A percentile compares a stretch with the other conserved stretches of the same genome.
Conservation (phyloP, 805 yeast species). For the Dipodascus albidus region DNA sequence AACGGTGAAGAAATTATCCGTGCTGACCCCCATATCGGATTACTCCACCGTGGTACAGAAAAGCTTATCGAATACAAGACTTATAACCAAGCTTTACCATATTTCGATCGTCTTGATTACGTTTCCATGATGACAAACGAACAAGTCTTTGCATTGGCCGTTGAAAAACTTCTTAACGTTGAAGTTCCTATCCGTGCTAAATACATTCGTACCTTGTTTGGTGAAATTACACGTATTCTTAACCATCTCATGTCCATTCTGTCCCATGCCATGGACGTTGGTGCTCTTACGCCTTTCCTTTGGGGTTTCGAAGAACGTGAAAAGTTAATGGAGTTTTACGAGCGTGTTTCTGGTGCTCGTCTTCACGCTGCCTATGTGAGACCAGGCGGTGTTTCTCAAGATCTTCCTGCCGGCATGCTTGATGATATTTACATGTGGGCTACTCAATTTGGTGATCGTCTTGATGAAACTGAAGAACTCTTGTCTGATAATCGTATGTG, state of each 20-base stretch:
- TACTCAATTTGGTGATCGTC: constrained; percentile 85
- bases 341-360: constrained; percentile 84
- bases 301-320: constrained; percentile 95
- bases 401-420: constrained; percentile 71
- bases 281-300: constrained; percentile 84
- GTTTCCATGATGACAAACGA: constrained; percentile 86
- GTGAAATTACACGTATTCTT: constrained; percentile 73
- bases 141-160: constrained; percentile 72
- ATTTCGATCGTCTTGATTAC: constrained; percentile 79
- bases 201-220: constrained; percentile 75
- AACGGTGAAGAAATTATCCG: constrained; percentile 84
- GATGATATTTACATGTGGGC: constrained; percentile 96
- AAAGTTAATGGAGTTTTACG: constrained; percentile 85
- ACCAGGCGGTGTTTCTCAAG: constrained; percentile 90
- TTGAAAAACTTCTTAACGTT: constrained; percentile 71
- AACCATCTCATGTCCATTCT: constrained; percentile 81
- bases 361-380: constrained; percentile 79
- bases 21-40: constrained; percentile 81
- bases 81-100: constrained; percentile 79
- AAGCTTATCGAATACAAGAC: constrained; percentile 80
- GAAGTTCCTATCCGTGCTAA: constrained; percentile 80
- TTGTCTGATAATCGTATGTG: constrained; percentile 85
- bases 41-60: constrained; percentile 82
- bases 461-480: constrained; percentile 84
- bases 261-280: constrained; percentile 90